These are phyloP conservation scores for Phytophthora citrophthora DNA, from an alignment of 352 stramenopile genomes.

Conservation along the genomic window DNA sequence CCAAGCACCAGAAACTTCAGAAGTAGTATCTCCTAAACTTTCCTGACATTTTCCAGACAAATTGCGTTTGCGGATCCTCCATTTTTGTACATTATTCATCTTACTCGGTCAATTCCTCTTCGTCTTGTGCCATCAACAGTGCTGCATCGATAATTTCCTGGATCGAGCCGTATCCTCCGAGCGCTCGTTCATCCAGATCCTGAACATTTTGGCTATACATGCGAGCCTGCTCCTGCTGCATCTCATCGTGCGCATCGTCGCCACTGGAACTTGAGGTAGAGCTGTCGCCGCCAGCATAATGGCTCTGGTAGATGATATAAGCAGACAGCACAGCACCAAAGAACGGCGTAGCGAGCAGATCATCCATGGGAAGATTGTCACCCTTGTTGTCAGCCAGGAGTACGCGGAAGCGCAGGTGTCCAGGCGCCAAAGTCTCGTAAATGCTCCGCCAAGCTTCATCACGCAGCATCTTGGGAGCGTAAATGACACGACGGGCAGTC, in stretches of 20 bases:
- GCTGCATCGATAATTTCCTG: slow-evolving; percentile 63
- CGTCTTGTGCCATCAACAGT: slow-evolving; percentile 64
- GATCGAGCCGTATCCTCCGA: slow-evolving; percentile 47
- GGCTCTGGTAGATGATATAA: slow-evolving; percentile 63
- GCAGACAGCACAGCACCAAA: slow-evolving; percentile 72
- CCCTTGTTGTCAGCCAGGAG: slow-evolving; percentile 70
- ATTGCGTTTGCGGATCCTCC: no score
- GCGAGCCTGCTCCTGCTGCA: slow-evolving; percentile 16
- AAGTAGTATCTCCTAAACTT: no score
- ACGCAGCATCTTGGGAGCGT: slow-evolving; percentile 77
- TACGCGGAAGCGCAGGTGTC: slow-evolving; percentile 57
- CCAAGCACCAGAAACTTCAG: no score
- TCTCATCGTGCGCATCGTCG: slow-evolving; percentile 25
- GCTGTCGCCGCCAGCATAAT: slow-evolving; percentile 19
- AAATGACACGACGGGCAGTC: slow-evolving; percentile 55
- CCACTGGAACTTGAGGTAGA: slow-evolving; percentile 35
- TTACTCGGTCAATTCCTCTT: slow-evolving; percentile 54
- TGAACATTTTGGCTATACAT: slow-evolving; percentile 4
- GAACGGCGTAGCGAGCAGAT: slow-evolving; percentile 63
- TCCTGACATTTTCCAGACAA: no score
- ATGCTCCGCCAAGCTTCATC: slow-evolving; percentile 74
- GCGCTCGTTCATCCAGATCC: slow-evolving; percentile 25
- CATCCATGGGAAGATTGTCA: slow-evolving; percentile 68
- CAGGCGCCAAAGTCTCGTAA: slow-evolving; percentile 67
- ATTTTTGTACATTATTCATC: slow-evolving; percentile 15